phyloP scores from a whole-genome alignment of 495 filamentous ascomycete genomes.

The Melanomma pulvis-pyrius region DNA sequence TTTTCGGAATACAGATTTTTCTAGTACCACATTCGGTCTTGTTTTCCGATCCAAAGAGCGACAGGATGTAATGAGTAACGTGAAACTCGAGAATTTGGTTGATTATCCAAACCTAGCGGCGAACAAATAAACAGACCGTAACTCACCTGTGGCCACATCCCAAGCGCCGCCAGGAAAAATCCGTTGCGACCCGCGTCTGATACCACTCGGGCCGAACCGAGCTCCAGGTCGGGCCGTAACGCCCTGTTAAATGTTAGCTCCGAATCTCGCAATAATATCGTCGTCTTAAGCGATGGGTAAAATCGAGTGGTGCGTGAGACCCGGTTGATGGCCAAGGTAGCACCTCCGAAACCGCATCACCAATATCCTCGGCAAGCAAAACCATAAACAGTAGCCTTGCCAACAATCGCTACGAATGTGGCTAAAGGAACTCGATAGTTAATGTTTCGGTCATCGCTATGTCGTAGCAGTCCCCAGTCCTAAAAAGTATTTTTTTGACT shows the following conservation, averaged over 20 bases:
- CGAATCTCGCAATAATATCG: not conserved
- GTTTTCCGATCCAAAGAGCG: not conserved
- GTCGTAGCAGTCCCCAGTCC: no score
- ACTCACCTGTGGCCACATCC: slow-evolving; percentile 50
- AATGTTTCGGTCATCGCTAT: no score
- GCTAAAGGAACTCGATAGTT: no score
- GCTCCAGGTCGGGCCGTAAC: slow-evolving; percentile 56
- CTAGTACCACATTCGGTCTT: not conserved
- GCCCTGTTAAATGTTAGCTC: slow-evolving; percentile 34
- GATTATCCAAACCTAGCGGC: not conserved
- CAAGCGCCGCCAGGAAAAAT: slow-evolving; percentile 45
- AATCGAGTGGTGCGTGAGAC: not conserved
- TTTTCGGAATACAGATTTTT: no score
- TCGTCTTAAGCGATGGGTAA: not conserved
- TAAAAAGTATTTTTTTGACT: no score
- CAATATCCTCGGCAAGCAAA: not conserved
- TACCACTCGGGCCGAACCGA: slow-evolving; percentile 54
- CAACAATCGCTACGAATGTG: not conserved
- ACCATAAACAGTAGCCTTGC: not conserved
- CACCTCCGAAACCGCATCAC: not conserved
- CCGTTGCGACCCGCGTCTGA: slow-evolving; percentile 52
- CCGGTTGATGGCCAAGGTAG: not conserved
- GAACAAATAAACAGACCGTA: not conserved
- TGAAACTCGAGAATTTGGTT: no score
- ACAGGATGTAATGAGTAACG: no score